phyloP scores from a whole-genome alignment of 2,329 filamentous ascomycete genomes.

The Aspergillus sp. region DNA sequence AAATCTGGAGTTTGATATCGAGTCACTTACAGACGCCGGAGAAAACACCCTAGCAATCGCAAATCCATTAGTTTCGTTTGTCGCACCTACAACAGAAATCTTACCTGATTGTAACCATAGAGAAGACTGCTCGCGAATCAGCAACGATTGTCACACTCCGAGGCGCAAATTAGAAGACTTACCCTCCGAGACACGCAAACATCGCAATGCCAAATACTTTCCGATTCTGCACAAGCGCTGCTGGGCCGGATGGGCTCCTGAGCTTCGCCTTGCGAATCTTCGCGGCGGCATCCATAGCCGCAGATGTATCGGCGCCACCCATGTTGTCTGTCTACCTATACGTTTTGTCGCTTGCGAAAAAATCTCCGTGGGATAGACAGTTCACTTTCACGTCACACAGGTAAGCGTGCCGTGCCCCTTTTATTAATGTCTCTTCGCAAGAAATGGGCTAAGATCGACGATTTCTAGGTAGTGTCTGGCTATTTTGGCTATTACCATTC shows the following conservation, averaged over 20 bases:
- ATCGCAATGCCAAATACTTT: constrained; percentile 60
- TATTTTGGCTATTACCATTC: not conserved
- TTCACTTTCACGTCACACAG: too few species aligned
- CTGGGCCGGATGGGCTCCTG: constrained; percentile 53
- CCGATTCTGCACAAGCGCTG: constrained; percentile 58
- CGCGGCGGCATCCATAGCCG: constrained; percentile 47
- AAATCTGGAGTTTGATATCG: too few species aligned
- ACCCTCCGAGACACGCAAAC: constrained; percentile 62
- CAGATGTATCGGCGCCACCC: constrained; percentile 12
- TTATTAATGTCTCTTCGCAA: not conserved
- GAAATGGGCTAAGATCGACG: not conserved
- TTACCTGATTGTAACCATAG: constrained; percentile 28
- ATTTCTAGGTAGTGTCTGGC: not conserved
- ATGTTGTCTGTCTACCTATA: constrained; percentile 2
- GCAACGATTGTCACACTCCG: not conserved
- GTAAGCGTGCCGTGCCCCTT: not conserved
- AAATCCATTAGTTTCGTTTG: not conserved
- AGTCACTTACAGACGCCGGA: constrained; percentile 13
- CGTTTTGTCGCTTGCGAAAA: not conserved
- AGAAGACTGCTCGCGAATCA: constrained; percentile 45
- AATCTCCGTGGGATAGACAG: too few species aligned
- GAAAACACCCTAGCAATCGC: constrained; percentile 16
- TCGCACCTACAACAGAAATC: not conserved
- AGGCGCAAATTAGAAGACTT: not conserved
- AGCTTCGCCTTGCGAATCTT: constrained; percentile 52